Evolutionary conservation across 257 asterid genomes (phyloP), one percentile per base, ranked within the genome.

Genomic region (Coffea eugenioides): DNA sequence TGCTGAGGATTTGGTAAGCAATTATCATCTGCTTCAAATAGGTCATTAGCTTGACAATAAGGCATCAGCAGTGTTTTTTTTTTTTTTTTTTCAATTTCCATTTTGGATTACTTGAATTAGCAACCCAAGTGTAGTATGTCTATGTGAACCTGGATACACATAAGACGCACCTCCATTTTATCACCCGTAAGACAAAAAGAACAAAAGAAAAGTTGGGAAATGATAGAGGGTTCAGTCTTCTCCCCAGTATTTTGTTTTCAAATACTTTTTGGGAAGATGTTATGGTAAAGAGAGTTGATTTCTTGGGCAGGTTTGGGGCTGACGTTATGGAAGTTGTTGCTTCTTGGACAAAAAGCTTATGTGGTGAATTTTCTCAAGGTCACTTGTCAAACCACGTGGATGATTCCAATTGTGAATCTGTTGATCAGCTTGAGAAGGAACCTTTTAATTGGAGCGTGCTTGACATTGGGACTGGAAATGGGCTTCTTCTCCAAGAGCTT

Each of bases 401-500:
- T 71, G 87, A 73, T 81, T 80, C 84, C 31, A 89, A 89, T 77
- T 83, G 86, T 81, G 84, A 74, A 78, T 81, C 94, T 71, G 87
- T 76, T 83, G 90, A 84, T 81, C 90, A 86, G 73, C 72, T 82
- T 84, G 97, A 86, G 71, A 91, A 87, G 59, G 97, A 90, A 64
- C 54, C 92, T 80, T 91, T 97, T 75, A 80, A 82, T 69, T 96
- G 97, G 97, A 88, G 90, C 79, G 94, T 96, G 79, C 94, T 96
- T 81, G 99, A 96, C 86, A 84, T 96, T 83, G 99, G 99, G 81
- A 96, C 99, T 84, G 99, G 99, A 76, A 96, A 96, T 34, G 98
- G 99, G 69, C 81, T 96, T 86, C 97, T 96, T 88, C 97, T 94
- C 73, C 99, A 96, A 85, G 97, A 96, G 91, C 84, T 96, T 83